Evolutionary conservation across 2,329 filamentous ascomycete genomes (phyloP), one percentile per base, ranked within the genome.

Genomic region (Eutypella sp.): DNA sequence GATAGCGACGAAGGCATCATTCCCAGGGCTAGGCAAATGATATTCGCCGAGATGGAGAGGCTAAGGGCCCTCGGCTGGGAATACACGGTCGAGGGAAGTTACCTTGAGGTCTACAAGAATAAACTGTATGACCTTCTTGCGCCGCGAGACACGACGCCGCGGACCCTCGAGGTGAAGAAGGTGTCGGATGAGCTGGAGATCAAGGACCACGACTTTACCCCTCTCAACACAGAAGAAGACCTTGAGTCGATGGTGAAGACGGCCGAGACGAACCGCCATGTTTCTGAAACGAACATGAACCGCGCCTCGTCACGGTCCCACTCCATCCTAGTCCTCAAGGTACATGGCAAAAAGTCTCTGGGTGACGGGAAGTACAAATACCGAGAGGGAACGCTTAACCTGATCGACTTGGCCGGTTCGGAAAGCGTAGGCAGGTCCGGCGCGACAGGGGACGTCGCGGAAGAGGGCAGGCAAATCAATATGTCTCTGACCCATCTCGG

Each of bases 31-130:
- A 93, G 95, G 7, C 81, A 88, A 54, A 92, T 97, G 73, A 96
- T 99, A 53, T 96, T 96, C 65, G 81, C 88, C 45, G 93, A 89
- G 36, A 88, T 95, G 44, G 85, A 84, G 50, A 79, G 84, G 42
- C 74, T 99, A 16, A 84, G 87, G 64, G 88, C 91, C 55, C 95
- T 96, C 64, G 93, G 91, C 20, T 99, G 93, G 93, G 79, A 78
- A 34, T 99, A 99, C 67, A 86, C 78, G 0, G 95, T 99, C 82
- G 88, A 95, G 62, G 93, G 93, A 6, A 91, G 85, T 46, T 99
- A 99, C 60, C 83, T 97, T 13, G 93, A 99, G 63, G 93, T 99
- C 5, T 99, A 99, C 78, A 97, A 99, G 52, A 93, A 99, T 64
- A 93, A 95, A 50, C 77, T 99, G 52, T 90, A 96, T 62, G 93